Base-by-base conservation (phyloP, 805 yeast genomes). In the Candida ovalis region DNA sequence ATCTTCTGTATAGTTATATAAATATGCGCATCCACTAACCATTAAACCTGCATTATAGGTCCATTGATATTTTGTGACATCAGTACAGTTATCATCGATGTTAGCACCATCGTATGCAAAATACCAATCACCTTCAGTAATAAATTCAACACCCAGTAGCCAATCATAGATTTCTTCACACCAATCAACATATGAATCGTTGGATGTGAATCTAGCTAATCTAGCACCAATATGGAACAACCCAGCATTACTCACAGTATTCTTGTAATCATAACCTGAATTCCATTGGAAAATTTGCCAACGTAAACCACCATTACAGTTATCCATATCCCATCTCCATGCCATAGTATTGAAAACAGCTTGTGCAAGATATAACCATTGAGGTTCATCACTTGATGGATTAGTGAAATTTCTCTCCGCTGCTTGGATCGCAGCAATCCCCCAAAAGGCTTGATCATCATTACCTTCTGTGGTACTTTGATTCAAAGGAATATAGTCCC, bases 381-480 rank as follows among this genome's bases (percentile, higher is more conserved):
- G 80, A 17, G 89, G 89, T 46, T 76, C 66, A 44, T 72, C 77
- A 1, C 59, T 50, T 61, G 81, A 70, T 2, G 95, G 90, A 59
- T 84, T 81, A 1, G 88, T 71, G 63, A 90, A 90, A 68, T 88
- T 88, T 62, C 84, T 76, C 66, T 92, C 98, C 0, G 95, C 95
- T 1, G 97, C 97, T 25, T 81, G 83, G 86, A 92, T 88, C 3
- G 82, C 95, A 1, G 96, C 86, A 51, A 94, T 74, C 4, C 96
- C 98, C 98, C 98, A 92, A 66, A 92, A 89, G 1, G 88, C 96
- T 71, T 92, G 98, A 73, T 92, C 98, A 75, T 92, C 99, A 63
- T 92, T 92, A 61, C 98, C 99, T 69, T 92, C 97, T 1, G 96
- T 87, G 32, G 90, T 82, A 10, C 91, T 80, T 68, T 91, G 96